Evolutionary conservation across 495 filamentous ascomycete genomes (phyloP).

Genomic region (Podospora appendiculata): DNA sequence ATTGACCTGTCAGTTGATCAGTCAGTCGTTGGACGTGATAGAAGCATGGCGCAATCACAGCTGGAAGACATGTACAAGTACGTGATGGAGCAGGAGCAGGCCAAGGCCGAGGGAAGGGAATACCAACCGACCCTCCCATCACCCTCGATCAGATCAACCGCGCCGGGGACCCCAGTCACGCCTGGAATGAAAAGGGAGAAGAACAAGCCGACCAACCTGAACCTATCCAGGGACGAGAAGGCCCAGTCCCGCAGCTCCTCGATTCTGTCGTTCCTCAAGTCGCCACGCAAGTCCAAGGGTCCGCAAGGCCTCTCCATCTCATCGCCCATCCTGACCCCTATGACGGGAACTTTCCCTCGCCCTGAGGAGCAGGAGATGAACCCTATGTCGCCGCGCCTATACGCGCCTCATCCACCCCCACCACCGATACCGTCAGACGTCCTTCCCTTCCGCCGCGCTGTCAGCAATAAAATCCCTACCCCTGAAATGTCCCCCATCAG

Average conservation of each 20-base stretch:
- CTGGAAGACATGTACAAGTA: constrained; percentile 86
- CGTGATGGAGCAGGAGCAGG: constrained; percentile 81
- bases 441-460: constrained; percentile 29
- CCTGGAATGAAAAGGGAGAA: constrained; percentile 21
- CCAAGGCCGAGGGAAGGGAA: constrained; percentile 40
- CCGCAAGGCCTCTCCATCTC: constrained; percentile 39
- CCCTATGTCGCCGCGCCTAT: constrained; percentile 42
- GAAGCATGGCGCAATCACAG: constrained; percentile 62
- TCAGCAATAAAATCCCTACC: constrained; percentile 28
- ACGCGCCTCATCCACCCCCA: constrained; percentile 35
- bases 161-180: constrained; percentile 13
- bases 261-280: constrained; percentile 44
- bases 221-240: constrained; percentile 32
- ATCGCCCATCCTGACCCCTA: constrained; percentile 47
- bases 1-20: constrained; percentile 56
- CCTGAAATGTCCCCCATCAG: constrained; percentile 42
- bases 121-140: constrained; percentile 27
- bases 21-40: constrained; percentile 64
- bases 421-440: constrained; percentile 38
- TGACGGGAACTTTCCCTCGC: constrained; percentile 42
- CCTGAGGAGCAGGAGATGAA: constrained; percentile 42
- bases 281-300: constrained; percentile 38
- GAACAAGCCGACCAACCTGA: constrained; percentile 40
- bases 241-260: constrained; percentile 42
- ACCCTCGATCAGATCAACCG: constrained; percentile 22